Evolutionary conservation across 371 early-diverging fungal species (phyloP), one percentile per base, ranked within the genome.

Genomic region (Coemansia sp.): DNA sequence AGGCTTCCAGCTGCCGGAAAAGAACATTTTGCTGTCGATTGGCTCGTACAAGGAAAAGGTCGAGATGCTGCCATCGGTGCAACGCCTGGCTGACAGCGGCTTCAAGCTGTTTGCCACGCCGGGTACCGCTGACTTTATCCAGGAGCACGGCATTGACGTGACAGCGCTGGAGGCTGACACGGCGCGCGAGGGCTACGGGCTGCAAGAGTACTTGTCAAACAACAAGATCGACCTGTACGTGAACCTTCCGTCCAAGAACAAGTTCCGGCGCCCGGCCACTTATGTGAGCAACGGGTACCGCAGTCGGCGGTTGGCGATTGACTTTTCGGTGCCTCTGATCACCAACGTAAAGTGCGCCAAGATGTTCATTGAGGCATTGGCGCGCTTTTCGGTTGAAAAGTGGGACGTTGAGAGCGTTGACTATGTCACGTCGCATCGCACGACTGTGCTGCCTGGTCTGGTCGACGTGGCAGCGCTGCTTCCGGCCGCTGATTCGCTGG

Each of bases 301-400:
- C 62, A 90, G 93, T 51, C 90, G 98, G 64, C 89, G 98, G 82
- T 90, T 95, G 92, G 96, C 97, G 39, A 95, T 97, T 22, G 98
- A 98, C 81, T 91, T 92, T 69, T 92, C 92, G 40, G 85, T 97
- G 59, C 97, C 97, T 18, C 82, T 98, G 71, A 93, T 98, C 81
- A 98, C 95, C 73, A 95, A 98, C 80, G 88, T 95, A 84, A 97
- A 98, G 84, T 95, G 95, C 79, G 98, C 97, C 75, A 95, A 93
- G 84, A 82, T 98, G 66, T 95, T 98, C 67, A 84, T 96, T 40
- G 98, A 97, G 84, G 97, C 98, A 1, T 82, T 97, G 56, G 85
- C 90, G 11, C 90, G 95, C 66, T 82, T 75, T 52, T 31, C 26
- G n/a, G 58, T 47, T 22, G 82, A 85, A 66, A 83, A 84, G 63